These are phyloP conservation scores for Coelastrella sp. DNA, from an alignment of 139 green algal genomes.

Conservation along the genomic window DNA sequence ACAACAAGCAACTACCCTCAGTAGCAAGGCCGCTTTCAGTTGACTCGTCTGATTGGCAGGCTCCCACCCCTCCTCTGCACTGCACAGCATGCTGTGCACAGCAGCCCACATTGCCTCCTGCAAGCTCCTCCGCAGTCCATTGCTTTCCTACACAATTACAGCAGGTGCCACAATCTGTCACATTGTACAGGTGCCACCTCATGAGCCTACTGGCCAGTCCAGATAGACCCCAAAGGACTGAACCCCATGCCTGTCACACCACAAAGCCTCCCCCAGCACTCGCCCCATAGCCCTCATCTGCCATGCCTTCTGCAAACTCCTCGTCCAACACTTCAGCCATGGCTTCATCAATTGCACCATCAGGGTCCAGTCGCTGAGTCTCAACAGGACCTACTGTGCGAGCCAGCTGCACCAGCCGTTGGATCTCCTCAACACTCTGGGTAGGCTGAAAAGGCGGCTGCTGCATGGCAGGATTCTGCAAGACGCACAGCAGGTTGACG, in stretches of 20 bases:
- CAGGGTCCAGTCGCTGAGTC: conserved; percentile 4
- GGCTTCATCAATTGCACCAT: conserved; percentile 38
- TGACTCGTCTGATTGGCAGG: too few species aligned
- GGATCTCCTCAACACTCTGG: conserved; percentile 71
- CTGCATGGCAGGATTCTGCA: conserved; percentile 37
- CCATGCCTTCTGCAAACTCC: conserved; percentile 21
- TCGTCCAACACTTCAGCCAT: conserved; percentile 40
- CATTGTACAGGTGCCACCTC: too few species aligned
- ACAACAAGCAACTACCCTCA: too few species aligned
- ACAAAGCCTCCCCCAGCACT: conserved; percentile 25
- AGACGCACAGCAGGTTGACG: background rate
- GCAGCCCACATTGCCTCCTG: too few species aligned
- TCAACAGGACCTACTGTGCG: conserved; percentile 6
- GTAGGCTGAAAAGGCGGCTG: conserved; percentile 35
- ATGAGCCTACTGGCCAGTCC: too few species aligned
- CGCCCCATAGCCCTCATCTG: conserved; percentile 23
- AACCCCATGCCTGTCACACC: conserved; percentile 6
- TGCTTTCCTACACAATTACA: too few species aligned
- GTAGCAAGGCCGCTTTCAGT: too few species aligned
- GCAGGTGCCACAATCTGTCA: too few species aligned
- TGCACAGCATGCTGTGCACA: too few species aligned
- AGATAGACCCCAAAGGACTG: too few species aligned
- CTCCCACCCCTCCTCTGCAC: too few species aligned
- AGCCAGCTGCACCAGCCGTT: conserved; percentile 51
- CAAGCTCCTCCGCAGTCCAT: too few species aligned